These are phyloP conservation scores for Aspergillus versicolor DNA, from an alignment of 2,329 filamentous ascomycete genomes.

Conservation along the genomic window DNA sequence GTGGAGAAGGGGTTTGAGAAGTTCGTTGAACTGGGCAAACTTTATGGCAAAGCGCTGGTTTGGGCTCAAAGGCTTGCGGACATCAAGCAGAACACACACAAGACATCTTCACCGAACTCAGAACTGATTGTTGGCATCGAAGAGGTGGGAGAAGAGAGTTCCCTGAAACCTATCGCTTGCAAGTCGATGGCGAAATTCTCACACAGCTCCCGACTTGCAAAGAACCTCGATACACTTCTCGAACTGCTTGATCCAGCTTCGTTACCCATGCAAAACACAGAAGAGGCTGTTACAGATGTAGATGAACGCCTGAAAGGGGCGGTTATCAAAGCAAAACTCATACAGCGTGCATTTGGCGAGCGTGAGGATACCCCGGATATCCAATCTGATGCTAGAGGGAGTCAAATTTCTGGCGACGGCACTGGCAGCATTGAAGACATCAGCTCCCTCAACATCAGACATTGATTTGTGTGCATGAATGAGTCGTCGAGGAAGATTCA, in stretches of 20 bases:
- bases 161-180: constrained; percentile 31
- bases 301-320: constrained; percentile 86
- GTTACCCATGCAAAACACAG: constrained; percentile 76
- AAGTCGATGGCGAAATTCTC: constrained; percentile 47
- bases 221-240: constrained; percentile 73
- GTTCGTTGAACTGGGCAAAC: constrained; percentile 73
- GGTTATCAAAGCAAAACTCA: constrained; percentile 77
- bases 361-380: constrained; percentile 31
- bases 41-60: constrained; percentile 77
- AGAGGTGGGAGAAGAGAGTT: constrained; percentile 14
- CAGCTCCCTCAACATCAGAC: constrained; percentile 41
- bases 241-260: constrained; percentile 76
- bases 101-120: neutral
- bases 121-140: constrained; percentile 9
- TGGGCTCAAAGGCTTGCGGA: constrained; percentile 72
- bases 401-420: constrained; percentile 32
- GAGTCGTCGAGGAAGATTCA: too few relatives aligned
- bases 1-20: constrained; percentile 93
- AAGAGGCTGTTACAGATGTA: constrained; percentile 86
- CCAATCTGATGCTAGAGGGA: constrained; percentile 29
- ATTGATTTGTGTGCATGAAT: constrained; percentile 23
- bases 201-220: constrained; percentile 66
- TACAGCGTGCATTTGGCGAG: constrained; percentile 68
- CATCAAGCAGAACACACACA: constrained; percentile 12
- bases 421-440: constrained; percentile 50